Evolutionary conservation across 805 yeast species (phyloP).

Genomic region (Kluyveromyces wickerhamii): DNA sequence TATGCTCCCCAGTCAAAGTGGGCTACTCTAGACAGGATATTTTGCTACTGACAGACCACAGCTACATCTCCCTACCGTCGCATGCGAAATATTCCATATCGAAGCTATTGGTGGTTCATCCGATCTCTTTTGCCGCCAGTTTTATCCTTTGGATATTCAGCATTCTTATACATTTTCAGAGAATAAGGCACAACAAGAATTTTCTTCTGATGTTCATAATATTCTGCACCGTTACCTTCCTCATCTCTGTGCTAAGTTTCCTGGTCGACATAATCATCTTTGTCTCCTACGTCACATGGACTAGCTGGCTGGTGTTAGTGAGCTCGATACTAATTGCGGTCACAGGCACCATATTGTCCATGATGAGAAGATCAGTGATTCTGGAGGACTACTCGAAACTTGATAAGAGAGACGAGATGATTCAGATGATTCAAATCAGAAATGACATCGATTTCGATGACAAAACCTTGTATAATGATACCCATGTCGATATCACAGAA

Average conservation of each 20-base stretch:
- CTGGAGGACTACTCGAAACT: no score
- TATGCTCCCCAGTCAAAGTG: slow-evolving; percentile 15
- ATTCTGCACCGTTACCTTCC: slow-evolving; percentile 59
- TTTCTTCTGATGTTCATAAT: slow-evolving; percentile 46
- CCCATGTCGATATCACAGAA: no score
- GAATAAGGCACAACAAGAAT: slow-evolving; percentile 30
- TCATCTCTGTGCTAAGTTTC: slow-evolving; percentile 64
- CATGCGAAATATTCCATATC: slow-evolving; percentile 52
- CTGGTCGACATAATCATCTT: slow-evolving; percentile 77
- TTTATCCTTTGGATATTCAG: slow-evolving; percentile 37
- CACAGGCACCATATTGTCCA: slow-evolving; percentile 55
- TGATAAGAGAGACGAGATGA: no score
- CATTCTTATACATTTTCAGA: slow-evolving; percentile 33
- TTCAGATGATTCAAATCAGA: no score
- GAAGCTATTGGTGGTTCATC: slow-evolving; percentile 57
- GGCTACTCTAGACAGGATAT: slow-evolving; percentile 13
- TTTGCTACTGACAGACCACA: background rate
- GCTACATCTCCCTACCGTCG: slow-evolving; percentile 46
- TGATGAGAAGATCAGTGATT: no score
- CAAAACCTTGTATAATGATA: no score
- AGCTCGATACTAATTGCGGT: slow-evolving; percentile 60
- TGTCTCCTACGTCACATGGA: slow-evolving; percentile 65
- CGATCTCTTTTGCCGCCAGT: slow-evolving; percentile 52
- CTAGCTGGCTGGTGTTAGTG: slow-evolving; percentile 77
- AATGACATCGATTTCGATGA: no score